Base-by-base conservation (phyloP, 768 basidiomycete species). In the Termitomyces sp. region DNA sequence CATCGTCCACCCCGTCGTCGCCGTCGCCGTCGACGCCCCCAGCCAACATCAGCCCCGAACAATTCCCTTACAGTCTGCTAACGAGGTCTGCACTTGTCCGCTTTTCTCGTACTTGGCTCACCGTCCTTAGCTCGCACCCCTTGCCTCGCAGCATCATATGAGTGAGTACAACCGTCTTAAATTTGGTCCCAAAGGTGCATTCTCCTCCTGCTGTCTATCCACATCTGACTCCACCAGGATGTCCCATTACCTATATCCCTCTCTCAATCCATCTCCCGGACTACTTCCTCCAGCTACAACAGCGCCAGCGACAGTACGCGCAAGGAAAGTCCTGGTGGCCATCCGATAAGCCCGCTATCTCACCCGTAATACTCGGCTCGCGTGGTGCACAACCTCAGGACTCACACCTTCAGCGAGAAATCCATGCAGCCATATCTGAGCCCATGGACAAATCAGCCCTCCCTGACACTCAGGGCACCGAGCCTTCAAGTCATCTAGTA, bases 101-200 rank as follows among this genome's bases (percentile, higher is more conserved):
- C n/a, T 9, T n/a, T 28, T 41, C 16, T 35, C 36, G 11, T n/a
- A 28, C 18, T 33, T 30, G 38, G 32, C 50, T 58, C 26, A 55
- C 36, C 5, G 24, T 47, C 52, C 54, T 6, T 62, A 85, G 77
- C 79, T 88, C 49, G 75, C 78, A 1, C 70, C 66, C 3, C 72
- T 92, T 18, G 87, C 88, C 2, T 90, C 87, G 6, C 88, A 91
- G 63, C 86, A 90, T 70, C 90, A 91, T 62, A 54, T 66, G 56
- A 87, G 85, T 72, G 82, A 86, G 46, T 90, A 92, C 68, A 88
- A 81, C 63, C 78, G 80, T 54, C 68, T 83, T 26, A 90, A 90
- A 69, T 85, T 82, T 58, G 90, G 89, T 5, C 60, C 65, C 28
- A 60, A 70, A 54, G 77, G 77, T 75, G 49, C 18, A 54, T 36